Conservation (phyloP, 306 rosid genomes). For the Ormosia emarginata region DNA sequence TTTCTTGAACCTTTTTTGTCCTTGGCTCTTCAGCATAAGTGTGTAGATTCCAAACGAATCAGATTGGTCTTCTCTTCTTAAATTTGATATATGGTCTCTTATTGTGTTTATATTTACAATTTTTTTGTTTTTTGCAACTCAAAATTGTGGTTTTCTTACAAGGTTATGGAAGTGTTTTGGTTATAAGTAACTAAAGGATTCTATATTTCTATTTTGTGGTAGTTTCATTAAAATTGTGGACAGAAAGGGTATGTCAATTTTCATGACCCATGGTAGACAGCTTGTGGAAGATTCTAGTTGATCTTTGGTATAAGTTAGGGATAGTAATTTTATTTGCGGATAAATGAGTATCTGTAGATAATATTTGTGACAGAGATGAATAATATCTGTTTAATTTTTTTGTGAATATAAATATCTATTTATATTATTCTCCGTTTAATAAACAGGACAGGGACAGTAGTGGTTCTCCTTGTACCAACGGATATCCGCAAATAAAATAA, state of each 20-base stretch:
- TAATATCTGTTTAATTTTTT: too few species aligned
- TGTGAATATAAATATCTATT: too few species aligned
- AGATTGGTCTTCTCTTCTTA: background rate
- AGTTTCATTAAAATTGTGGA: background rate
- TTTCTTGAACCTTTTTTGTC: background rate
- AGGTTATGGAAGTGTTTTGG: background rate
- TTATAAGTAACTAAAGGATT: background rate
- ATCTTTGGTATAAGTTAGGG: background rate
- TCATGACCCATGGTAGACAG: background rate
- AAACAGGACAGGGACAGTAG: too few species aligned
- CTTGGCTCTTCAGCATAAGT: slow-evolving; percentile 10
- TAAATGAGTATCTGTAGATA: too few species aligned
- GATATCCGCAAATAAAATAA: too few species aligned
- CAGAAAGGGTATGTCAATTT: background rate
- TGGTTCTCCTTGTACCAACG: too few species aligned
- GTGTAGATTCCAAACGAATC: slow-evolving; percentile 21
- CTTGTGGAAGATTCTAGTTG: slow-evolving; percentile 2
- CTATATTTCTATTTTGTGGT: background rate
- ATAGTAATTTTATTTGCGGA: too few species aligned
- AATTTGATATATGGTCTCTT: background rate
- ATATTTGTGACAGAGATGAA: too few species aligned
- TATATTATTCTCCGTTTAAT: too few species aligned
- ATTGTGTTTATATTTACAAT: background rate
- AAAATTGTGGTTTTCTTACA: background rate
- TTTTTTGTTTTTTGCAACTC: background rate